A percentile compares a stretch with the other conserved stretches of the same genome.
phyloP scores from a whole-genome alignment of 306 rosid genomes.

The Comarum palustre region DNA sequence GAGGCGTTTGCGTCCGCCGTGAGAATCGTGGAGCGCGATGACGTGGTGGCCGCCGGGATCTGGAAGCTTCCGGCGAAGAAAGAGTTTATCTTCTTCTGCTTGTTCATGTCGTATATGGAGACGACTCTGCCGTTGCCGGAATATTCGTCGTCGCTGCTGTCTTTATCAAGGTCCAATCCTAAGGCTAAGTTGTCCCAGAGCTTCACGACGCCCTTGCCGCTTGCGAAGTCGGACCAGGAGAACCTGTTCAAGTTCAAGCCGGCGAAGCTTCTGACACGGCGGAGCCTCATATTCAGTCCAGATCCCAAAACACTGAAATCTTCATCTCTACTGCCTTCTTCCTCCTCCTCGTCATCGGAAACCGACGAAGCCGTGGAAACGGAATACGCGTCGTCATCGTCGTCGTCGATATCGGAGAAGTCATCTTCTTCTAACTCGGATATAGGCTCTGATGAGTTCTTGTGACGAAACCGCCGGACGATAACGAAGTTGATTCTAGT shows the following conservation, averaged over 20 bases:
- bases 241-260: conserved; percentile 37
- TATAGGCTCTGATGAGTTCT: conserved; percentile 1
- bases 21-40: conserved; percentile 35
- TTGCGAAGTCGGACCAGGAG: conserved; percentile 58
- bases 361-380: conserved; percentile 25
- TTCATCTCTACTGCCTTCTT: conserved; percentile 22
- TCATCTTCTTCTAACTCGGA: conserved; percentile 27
- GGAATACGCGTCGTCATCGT: conserved; percentile 25
- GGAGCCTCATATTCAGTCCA: conserved; percentile 19
- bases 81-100: conserved; percentile 26
- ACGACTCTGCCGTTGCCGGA: conserved; percentile 11
- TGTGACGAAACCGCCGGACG: conserved; percentile 17
- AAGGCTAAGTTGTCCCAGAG: conserved; percentile 67
- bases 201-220: conserved; percentile 65
- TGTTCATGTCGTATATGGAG: conserved; percentile 31
- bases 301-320: conserved; percentile 43
- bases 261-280: conserved; percentile 40
- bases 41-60: conserved; percentile 19
- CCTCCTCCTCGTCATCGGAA: conserved; percentile 28
- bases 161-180: conserved; percentile 35
- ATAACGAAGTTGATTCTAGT: conserved; percentile 45
- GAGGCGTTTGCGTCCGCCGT: conserved; percentile 21
- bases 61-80: background rate
- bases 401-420: conserved; percentile 31
- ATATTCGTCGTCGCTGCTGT: conserved; percentile 1